Percentiles rank a stretch among this genome's conserved stretches.
Evolutionary conservation across 768 basidiomycete genomes (phyloP).

Genomic region (Russula virescens): DNA sequence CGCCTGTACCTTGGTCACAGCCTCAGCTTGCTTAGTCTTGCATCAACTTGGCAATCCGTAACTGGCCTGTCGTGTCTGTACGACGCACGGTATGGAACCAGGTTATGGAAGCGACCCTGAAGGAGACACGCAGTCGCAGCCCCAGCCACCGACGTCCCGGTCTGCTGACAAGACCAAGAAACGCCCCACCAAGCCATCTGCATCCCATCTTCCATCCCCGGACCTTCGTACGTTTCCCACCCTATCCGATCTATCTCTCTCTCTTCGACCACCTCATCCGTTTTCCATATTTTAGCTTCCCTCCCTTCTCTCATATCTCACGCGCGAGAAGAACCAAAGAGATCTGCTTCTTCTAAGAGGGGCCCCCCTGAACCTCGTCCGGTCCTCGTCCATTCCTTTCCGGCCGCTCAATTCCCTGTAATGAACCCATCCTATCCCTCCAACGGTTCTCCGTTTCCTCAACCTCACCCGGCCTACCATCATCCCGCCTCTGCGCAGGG

Average conservation of each 20-base stretch:
- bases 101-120: constrained; percentile 15
- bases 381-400: constrained; percentile 48
- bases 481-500: constrained; percentile 34
- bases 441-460: constrained; percentile 48
- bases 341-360: constrained; percentile 14
- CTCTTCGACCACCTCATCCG: neutral
- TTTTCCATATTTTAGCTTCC: constrained; percentile 7
- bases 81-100: constrained; percentile 7
- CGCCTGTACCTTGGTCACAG: constrained; percentile 14
- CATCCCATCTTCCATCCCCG: constrained; percentile 21
- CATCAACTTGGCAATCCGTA: neutral
- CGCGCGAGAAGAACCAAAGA: constrained; percentile 30
- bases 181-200: constrained; percentile 17
- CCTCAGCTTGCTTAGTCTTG: constrained; percentile 4
- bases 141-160: constrained; percentile 13
- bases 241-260: constrained; percentile 11
- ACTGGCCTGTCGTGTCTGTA: constrained; percentile 11
- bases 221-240: constrained; percentile 20
- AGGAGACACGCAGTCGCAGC: constrained; percentile 7
- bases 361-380: constrained; percentile 37
- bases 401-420: constrained; percentile 42
- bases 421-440: constrained; percentile 71
- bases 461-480: constrained; percentile 34
- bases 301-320: constrained; percentile 29
- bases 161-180: constrained; percentile 22